Conservation (phyloP, 768 basidiomycete species). For the Daedalea quercina region DNA sequence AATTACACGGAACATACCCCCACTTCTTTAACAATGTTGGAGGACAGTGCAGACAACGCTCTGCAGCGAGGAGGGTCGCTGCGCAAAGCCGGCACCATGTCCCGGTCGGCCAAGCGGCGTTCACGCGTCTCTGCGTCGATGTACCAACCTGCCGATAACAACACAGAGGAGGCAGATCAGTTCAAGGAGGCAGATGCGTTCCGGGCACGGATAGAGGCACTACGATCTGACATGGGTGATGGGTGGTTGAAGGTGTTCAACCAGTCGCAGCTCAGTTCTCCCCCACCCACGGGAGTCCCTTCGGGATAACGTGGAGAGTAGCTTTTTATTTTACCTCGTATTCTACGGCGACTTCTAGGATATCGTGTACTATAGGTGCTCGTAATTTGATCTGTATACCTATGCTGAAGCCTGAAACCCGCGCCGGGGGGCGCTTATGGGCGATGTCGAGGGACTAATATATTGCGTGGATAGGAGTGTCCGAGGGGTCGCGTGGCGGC, state of each 20-base stretch:
- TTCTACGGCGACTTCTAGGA: not conserved
- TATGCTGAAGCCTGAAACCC: not conserved
- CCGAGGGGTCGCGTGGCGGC: slow-evolving; percentile 1
- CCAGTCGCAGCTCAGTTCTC: slow-evolving; percentile 41
- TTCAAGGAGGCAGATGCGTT: slow-evolving; percentile 61
- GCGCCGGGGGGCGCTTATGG: not conserved
- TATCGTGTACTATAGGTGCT: not conserved
- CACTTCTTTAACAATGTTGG: slow-evolving; percentile 11
- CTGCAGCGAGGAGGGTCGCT: slow-evolving; percentile 8
- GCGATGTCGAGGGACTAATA: not conserved
- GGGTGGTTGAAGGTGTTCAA: slow-evolving; percentile 84
- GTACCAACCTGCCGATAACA: slow-evolving; percentile 43
- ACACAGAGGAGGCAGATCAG: slow-evolving; percentile 24
- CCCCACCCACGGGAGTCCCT: slow-evolving; percentile 6
- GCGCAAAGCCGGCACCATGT: slow-evolving; percentile 22
- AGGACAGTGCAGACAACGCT: slow-evolving; percentile 8
- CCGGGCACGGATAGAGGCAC: slow-evolving; percentile 69
- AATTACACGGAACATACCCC: slow-evolving; percentile 42
- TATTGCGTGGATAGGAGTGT: not conserved
- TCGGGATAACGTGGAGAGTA: slow-evolving; percentile 1
- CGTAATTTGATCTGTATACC: not conserved
- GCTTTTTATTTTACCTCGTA: not conserved
- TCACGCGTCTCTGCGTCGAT: slow-evolving; percentile 53
- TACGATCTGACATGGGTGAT: slow-evolving; percentile 86
- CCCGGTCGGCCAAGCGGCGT: slow-evolving; percentile 39